phyloP scores from a whole-genome alignment of 768 basidiomycete species.

The Xerocomellus chrysenteron region DNA sequence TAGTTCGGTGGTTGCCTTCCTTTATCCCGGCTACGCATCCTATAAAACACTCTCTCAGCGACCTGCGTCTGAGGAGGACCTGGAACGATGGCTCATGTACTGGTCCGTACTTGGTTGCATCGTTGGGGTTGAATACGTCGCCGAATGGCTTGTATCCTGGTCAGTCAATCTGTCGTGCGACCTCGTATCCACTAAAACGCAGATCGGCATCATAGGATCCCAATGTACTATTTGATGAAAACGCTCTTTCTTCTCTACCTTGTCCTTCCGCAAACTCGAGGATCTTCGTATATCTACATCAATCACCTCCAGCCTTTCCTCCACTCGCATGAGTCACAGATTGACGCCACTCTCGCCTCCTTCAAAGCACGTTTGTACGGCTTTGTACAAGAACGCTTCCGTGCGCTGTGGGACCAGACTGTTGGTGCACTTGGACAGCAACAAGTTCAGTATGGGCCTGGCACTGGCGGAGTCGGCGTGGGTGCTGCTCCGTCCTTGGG shows the following conservation, averaged over 20 bases:
- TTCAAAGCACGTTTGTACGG: constrained; percentile 56
- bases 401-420: constrained; percentile 65
- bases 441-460: constrained; percentile 21
- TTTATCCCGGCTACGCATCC: constrained; percentile 95
- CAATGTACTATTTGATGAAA: constrained; percentile 84
- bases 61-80: constrained; percentile 79
- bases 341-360: constrained; percentile 76
- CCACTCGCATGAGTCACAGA: constrained; percentile 75
- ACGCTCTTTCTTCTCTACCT: constrained; percentile 86
- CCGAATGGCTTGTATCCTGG: constrained; percentile 89
- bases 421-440: constrained; percentile 48
- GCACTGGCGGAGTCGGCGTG: constrained; percentile 21
- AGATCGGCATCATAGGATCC: constrained; percentile 57
- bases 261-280: constrained; percentile 85
- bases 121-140: constrained; percentile 76
- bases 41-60: constrained; percentile 90
- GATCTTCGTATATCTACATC: constrained; percentile 82
- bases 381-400: constrained; percentile 63
- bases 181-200: constrained; percentile 9
- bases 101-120: constrained; percentile 90
- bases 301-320: constrained; percentile 83
- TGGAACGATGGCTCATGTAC: constrained; percentile 97
- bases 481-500: constrained; percentile 45
- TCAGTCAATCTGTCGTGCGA: constrained; percentile 36
- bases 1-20: constrained; percentile 74